Conservation (phyloP, 2,329 filamentous ascomycete genomes). For the Neoscytalidium dimidiatum region DNA sequence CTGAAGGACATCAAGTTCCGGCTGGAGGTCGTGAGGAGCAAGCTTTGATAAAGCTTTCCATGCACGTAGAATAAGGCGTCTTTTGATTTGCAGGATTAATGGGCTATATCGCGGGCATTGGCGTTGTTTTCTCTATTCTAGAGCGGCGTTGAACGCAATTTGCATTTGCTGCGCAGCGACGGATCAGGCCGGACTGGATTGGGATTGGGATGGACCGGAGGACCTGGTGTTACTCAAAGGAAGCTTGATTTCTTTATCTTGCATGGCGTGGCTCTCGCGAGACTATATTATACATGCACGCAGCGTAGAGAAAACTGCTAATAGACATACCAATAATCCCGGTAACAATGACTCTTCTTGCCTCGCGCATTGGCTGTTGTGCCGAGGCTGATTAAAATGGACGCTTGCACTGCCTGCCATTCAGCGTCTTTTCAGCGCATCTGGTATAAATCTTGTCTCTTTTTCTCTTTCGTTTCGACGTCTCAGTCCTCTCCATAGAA, state of each 20-base stretch:
- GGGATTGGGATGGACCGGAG: neutral
- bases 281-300: neutral
- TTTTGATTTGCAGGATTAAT: neutral
- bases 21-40: slow-evolving; percentile 86
- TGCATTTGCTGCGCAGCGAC: neutral
- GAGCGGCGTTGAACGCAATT: neutral
- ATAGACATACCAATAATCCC: neutral
- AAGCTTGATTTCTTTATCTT: neutral
- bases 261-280: neutral
- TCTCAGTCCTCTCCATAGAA: slow-evolving; percentile 62
- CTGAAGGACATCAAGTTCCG: slow-evolving; percentile 95
- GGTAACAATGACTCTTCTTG: neutral
- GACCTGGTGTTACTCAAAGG: neutral
- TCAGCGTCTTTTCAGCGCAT: neutral
- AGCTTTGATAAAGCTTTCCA: slow-evolving; percentile 53
- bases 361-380: too few relatives aligned
- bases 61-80: neutral
- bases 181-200: neutral
- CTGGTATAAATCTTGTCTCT: neutral
- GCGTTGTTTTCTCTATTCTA: neutral
- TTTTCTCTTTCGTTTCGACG: neutral
- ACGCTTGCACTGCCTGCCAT: too few relatives aligned
- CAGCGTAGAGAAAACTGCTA: slow-evolving; percentile 7
- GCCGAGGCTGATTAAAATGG: too few relatives aligned
- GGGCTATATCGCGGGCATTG: neutral